phyloP scores from a whole-genome alignment of 805 yeast genomes.

The Huiozyma sinensis region DNA sequence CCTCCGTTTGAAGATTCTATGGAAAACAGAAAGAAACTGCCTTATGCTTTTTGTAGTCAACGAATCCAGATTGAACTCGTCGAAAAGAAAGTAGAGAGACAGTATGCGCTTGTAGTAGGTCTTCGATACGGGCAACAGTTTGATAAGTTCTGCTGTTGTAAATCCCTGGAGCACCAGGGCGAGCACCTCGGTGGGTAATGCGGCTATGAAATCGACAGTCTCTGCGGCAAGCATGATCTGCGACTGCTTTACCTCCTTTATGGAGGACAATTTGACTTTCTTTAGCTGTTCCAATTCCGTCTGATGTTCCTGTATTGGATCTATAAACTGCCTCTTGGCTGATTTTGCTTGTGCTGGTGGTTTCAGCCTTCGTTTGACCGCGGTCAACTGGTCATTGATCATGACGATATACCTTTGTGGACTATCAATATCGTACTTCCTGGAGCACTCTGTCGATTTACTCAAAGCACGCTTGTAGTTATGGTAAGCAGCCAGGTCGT shows the following conservation, averaged over 20 bases:
- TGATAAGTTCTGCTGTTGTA: conserved; percentile 11
- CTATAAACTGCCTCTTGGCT: conserved; percentile 10
- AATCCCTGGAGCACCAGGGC: conserved; percentile 12
- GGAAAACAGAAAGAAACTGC: conserved; percentile 11
- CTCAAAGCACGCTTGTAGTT: conserved; percentile 13
- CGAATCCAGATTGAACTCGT: conserved; percentile 9
- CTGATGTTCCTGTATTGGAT: conserved; percentile 15
- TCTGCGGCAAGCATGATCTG: background rate
- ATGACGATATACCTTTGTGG: conserved; percentile 9
- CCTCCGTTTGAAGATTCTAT: conserved; percentile 2
- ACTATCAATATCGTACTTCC: conserved; percentile 6
- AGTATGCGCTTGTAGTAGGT: conserved; percentile 15
- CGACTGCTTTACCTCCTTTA: background rate
- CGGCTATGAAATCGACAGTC: conserved; percentile 10
- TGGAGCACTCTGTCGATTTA: conserved; percentile 7
- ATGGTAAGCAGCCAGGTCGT: conserved; percentile 14
- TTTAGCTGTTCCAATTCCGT: background rate
- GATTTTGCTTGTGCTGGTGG: background rate
- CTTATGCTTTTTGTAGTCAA: conserved; percentile 9
- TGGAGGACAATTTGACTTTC: background rate
- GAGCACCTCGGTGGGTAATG: conserved; percentile 21
- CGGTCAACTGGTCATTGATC: conserved; percentile 10
- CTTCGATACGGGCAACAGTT: conserved; percentile 13
- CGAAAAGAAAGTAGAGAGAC: conserved; percentile 13
- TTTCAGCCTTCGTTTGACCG: conserved; percentile 7